Evolutionary conservation across 2,329 filamentous ascomycete species (phyloP), one percentile per base, ranked within the genome.

Genomic region (Epichloe typhina): DNA sequence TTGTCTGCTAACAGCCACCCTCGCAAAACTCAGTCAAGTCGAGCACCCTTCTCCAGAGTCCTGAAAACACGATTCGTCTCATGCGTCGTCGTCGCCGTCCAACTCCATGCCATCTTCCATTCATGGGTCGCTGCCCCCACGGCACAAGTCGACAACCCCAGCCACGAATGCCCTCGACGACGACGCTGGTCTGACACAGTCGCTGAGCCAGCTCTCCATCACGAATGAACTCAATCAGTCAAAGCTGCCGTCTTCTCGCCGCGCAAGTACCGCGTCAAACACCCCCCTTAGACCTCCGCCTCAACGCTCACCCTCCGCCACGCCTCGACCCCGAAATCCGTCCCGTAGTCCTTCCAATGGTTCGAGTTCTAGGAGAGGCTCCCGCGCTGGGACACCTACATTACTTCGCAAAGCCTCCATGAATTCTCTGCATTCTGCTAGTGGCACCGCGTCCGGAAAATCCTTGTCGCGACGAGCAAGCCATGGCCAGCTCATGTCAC

Each of bases 351-450:
- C 58, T 49, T 74, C 61, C 54, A 62, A 59, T 52, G 64, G 68
- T 19, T 64, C 68, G 13, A 68, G 69, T 11, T 72, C 74, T 5
- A 67, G 72, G 49, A 67, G 71, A 50, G 70, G 72, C 9, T 72
- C 75, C 9, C 67, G 70, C 50, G 70, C 73, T 4, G 66, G 64
- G 19, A 77, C 76, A 2, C 76, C 77, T 1, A 68, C 70, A 0
- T 65, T 82, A 5, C 63, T 77, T 39, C 72, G 75, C 31, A 81
- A 80, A 58, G 70, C 77, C 1, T 82, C 78, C 3, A 72, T 72
- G 56, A 80, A 74, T 61, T 81, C 78, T 35, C 63, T 82, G 39
- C 74, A 71, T 56, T 79, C 75, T 1, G 66, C 66, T 23, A 73
- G 66, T 55, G 71, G 70, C 47, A 62, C 64, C 17, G 63, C 62